Base-by-base conservation (phyloP, 345 rosid species). In the Eucalyptus tenuipes region DNA sequence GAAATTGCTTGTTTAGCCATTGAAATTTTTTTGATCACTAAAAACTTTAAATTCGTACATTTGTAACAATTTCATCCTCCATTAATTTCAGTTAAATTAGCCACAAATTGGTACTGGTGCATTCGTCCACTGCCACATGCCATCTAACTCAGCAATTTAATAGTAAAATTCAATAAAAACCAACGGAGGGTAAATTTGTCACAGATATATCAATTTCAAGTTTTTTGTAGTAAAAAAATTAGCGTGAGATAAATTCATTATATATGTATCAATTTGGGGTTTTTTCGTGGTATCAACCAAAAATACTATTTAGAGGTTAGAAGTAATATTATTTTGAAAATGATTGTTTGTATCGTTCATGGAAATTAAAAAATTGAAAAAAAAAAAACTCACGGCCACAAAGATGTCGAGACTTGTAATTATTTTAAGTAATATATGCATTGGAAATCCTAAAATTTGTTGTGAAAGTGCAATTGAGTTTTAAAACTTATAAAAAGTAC, bases 151-250 rank as follows among this genome's bases (percentile, higher is more conserved):
- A 7, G 0, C 2, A 52, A 52, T 52, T 52, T 52, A 25, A 52
- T 20, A 0, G 0, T 52, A 52, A 52, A 52, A 52, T 52, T 3
- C 0, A 52, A 18, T 2, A 52, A 52, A 52, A 52, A 3, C 10
- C 1, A 18, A 20, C 0, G 0, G 1, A 7, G 2, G 8, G 0
- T 52, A 52, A 3, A 52, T 18, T 52, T 18, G 8, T 52, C 10
- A 52, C 0, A 52, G 3, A 52, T 18, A 4, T 0, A 52, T 52
- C 1, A 18, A 18, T 52, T 52, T 20, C 2, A 0, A 52, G 10
- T 7, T 52, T 52, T 7, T 52, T 52, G 0, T 52, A 3, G 4
- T 18, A 0, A 52, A 52, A 52, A 18, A 18, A 52, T 52, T 0
- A 18, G 1, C 0, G 10, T 52, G 2, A 18, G 7, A 52, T 52